Percentiles rank a stretch among this genome's conserved stretches.
Evolutionary conservation across 805 yeast genomes (phyloP).

Genomic region (Sugiyamaella floridensis): DNA sequence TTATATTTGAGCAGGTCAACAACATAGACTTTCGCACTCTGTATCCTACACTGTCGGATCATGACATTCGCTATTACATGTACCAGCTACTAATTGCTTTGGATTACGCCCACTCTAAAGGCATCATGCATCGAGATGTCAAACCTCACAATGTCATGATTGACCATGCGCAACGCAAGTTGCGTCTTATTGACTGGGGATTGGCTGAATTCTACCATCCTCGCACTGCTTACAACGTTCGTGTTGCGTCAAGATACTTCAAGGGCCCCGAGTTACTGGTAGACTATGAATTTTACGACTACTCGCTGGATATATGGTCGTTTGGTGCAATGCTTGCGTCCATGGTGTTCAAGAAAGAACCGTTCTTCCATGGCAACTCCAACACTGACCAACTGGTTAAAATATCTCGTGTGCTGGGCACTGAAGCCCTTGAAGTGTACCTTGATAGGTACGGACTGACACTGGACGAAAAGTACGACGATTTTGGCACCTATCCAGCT

Average conservation of each 20-base stretch:
- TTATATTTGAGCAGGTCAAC: conserved; percentile 77
- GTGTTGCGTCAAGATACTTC: conserved; percentile 87
- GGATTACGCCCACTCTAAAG: conserved; percentile 87
- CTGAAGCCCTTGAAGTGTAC: conserved; percentile 64
- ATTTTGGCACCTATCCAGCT: conserved; percentile 66
- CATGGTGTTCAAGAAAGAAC: conserved; percentile 81
- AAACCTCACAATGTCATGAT: conserved; percentile 94
- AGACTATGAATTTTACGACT: conserved; percentile 77
- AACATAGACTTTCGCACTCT: conserved; percentile 81
- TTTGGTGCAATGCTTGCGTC: conserved; percentile 89
- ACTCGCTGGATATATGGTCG: conserved; percentile 85
- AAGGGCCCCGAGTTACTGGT: conserved; percentile 89
- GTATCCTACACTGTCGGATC: conserved; percentile 70
- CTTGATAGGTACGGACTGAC: conserved; percentile 60
- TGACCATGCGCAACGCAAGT: conserved; percentile 54
- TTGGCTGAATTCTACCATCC: conserved; percentile 88
- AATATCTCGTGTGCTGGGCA: conserved; percentile 81
- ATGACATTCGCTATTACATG: conserved; percentile 78
- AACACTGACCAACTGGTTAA: conserved; percentile 89
- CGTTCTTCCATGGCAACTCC: conserved; percentile 86
- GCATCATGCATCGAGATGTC: conserved; percentile 91
- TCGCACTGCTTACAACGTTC: conserved; percentile 81
- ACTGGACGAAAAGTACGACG: conserved; percentile 70
- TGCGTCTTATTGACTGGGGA: conserved; percentile 91
- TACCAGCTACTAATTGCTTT: conserved; percentile 73